Percentiles rank a stretch among this genome's conserved stretches.
Conservation (phyloP, 2,329 filamentous ascomycete species). For the Scytalidium sp. region DNA sequence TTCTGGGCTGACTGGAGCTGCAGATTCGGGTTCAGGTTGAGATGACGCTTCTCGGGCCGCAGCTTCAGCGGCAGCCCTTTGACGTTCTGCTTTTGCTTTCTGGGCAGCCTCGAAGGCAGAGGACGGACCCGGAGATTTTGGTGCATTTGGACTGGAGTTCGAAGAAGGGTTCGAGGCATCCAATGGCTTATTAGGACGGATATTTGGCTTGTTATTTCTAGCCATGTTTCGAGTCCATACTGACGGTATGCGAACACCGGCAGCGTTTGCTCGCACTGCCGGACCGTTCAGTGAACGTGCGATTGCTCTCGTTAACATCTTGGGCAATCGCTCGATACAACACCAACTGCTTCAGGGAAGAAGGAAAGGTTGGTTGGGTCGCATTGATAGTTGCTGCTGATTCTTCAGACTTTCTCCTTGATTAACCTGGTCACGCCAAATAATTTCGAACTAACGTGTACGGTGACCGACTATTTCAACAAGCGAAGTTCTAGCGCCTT, state of each 20-base stretch:
- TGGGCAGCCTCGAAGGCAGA: background rate
- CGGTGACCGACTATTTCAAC: slow-evolving; percentile 15
- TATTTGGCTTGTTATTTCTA: slow-evolving; percentile 30
- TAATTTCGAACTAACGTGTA: slow-evolving; percentile 20
- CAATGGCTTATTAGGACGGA: slow-evolving; percentile 21
- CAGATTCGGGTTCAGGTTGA: slow-evolving; percentile 33
- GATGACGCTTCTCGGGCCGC: slow-evolving; percentile 27
- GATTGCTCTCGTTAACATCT: slow-evolving; percentile 28
- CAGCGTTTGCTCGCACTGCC: slow-evolving; percentile 18
- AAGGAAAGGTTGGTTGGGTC: background rate
- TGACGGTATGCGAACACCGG: slow-evolving; percentile 28
- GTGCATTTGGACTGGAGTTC: slow-evolving; percentile 5
- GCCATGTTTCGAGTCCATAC: slow-evolving; percentile 44
- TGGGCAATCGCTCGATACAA: slow-evolving; percentile 11
- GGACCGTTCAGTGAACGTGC: slow-evolving; percentile 22
- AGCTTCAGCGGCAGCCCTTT: slow-evolving; percentile 3
- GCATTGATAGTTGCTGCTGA: slow-evolving; percentile 4
- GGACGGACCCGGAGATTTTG: slow-evolving; percentile 17
- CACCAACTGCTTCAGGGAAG: slow-evolving; percentile 18
- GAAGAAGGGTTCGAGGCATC: slow-evolving; percentile 16
- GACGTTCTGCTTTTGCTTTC: background rate
- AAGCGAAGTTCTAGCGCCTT: slow-evolving; percentile 9
- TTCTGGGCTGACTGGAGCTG: slow-evolving; percentile 26
- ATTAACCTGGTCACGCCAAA: slow-evolving; percentile 6
- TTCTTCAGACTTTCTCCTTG: background rate